Evolutionary conservation across 2,329 filamentous ascomycete genomes (phyloP), one percentile per base, ranked within the genome.

Genomic region (Hypoxylon sp.): DNA sequence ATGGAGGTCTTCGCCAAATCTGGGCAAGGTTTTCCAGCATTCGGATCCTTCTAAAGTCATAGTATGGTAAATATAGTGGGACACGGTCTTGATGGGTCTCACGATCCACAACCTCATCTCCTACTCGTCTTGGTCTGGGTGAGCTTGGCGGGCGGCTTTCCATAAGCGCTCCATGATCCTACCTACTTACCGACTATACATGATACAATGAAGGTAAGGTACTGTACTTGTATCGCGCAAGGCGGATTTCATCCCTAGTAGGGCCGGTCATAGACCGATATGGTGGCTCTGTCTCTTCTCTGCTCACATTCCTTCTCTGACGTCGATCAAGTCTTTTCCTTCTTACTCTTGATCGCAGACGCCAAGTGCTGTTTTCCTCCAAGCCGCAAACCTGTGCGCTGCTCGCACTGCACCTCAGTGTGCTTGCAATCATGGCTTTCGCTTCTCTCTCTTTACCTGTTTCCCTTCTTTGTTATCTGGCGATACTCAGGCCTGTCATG

Each of bases 381-480:
- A 60, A 49, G 52, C 57, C 41, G 57, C 60, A 57, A 48, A 52
- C 53, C 46, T 36, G 63, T 59, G 60, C 55, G 61, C 46, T 21
- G 25, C 36, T 50, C 48, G 46, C 51, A 52, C 19, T 36, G 55
- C 64, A 51, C 60, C 57, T 45, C 43, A 30, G 61, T 38, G 61
- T 65, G 46, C 58, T 48, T 60, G 43, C 43, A 50, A 61, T 19
- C 62, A 76, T 76, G 75, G 64, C 68, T 32, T 60, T 53, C 50
- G 68, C 63, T 41, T 58, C 64, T 45, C 61, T 68, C 36, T 70
- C 64, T 58, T 59, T 75, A 11, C 70, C 68, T 48, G 43, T 72
- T 23, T 74, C 71, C 9, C 66, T 76, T 34, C 61, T 76, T 61
- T 73, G 65, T 32, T 75, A 74, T 58, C 60, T 77, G 11, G 36